phyloP scores from a whole-genome alignment of 768 basidiomycete species.

The Boletus tomentosulus region DNA sequence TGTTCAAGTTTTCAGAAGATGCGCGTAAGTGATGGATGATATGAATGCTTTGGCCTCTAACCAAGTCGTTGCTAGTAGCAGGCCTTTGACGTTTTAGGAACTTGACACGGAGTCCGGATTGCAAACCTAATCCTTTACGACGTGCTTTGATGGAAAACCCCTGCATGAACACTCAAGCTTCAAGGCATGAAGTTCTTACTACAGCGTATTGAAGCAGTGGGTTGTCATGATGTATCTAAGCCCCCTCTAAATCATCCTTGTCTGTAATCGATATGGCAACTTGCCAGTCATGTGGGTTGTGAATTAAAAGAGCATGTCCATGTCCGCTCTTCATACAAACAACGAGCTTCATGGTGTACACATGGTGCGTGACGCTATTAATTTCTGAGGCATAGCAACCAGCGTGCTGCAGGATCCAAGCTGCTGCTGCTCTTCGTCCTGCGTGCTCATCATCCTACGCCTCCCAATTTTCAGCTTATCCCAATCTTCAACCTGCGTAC shows the following conservation, averaged over 20 bases:
- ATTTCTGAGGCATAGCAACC: slow-evolving; percentile 3
- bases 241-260: neutral
- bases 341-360: slow-evolving; percentile 6
- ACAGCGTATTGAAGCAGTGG: too few species aligned
- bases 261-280: neutral
- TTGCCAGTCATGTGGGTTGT: neutral
- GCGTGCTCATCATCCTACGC: neutral
- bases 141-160: too few species aligned
- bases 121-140: too few species aligned
- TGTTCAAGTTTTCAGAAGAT: too few species aligned
- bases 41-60: too few species aligned
- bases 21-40: too few species aligned
- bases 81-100: too few species aligned
- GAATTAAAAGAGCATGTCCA: neutral
- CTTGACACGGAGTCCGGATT: too few species aligned
- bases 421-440: neutral
- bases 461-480: neutral
- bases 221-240: too few species aligned
- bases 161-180: too few species aligned
- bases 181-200: too few species aligned
- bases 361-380: slow-evolving; percentile 9
- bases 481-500: neutral
- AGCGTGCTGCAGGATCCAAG: neutral
- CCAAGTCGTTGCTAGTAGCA: too few species aligned
- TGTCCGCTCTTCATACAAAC: neutral